A percentile compares a stretch with the other conserved stretches of the same genome.
Evolutionary conservation across 768 basidiomycete species (phyloP).

Genomic region (Auricularia sp.): DNA sequence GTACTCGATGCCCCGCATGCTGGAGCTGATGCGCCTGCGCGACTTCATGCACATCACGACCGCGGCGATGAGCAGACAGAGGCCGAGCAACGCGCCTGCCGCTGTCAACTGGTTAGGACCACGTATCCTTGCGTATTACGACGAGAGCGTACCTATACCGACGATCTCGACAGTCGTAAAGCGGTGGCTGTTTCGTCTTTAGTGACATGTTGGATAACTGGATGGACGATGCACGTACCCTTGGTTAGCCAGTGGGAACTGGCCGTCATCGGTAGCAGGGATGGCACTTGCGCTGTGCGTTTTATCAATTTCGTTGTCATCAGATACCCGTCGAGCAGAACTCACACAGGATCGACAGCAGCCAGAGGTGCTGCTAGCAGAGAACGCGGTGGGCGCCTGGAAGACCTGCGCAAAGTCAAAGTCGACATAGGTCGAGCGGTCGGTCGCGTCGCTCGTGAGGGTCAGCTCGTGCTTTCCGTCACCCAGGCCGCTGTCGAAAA

Average conservation of each 20-base stretch:
- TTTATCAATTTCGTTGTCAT: constrained; percentile 9
- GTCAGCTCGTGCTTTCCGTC: constrained; percentile 30
- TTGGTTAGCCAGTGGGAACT: no score
- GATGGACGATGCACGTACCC: no score
- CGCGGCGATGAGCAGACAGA: background rate
- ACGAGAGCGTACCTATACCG: background rate
- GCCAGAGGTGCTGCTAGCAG: constrained; percentile 20
- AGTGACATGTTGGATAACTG: no score
- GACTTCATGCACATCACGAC: background rate
- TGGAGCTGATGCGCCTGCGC: background rate
- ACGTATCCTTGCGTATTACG: background rate
- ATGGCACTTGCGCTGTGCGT: background rate
- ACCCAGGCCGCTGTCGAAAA: constrained; percentile 32
- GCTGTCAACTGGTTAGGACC: background rate
- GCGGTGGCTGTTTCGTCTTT: no score
- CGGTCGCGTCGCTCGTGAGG: constrained; percentile 23
- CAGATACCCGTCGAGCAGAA: constrained; percentile 20
- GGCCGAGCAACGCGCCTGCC: background rate
- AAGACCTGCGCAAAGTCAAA: constrained; percentile 30
- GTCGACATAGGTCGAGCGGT: constrained; percentile 34
- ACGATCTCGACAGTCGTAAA: background rate
- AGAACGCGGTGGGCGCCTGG: constrained; percentile 15
- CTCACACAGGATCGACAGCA: constrained; percentile 25
- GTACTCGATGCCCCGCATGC: background rate
- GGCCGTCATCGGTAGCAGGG: background rate